Evolutionary conservation across 2,329 filamentous ascomycete species (phyloP), one percentile per base, ranked within the genome.

Genomic region (Colletotrichum limetticola): DNA sequence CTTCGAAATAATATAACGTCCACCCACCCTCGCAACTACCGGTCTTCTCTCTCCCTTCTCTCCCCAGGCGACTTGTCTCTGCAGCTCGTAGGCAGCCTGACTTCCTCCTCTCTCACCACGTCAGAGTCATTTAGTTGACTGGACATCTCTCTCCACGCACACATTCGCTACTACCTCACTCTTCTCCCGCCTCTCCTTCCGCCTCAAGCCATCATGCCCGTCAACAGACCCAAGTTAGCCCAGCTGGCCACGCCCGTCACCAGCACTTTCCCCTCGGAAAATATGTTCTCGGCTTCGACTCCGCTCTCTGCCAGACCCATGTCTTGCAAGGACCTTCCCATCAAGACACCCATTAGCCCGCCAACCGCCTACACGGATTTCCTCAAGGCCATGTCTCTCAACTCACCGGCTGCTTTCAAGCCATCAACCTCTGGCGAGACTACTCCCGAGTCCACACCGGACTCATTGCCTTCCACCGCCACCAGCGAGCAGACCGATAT

Each of bases 311-410:
- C 82, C 71, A 79, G 82, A 71, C 83, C 80, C 37, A 83, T 82
- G 71, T 77, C 79, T 55, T 82, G 80, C 75, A 83, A 83, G 75
- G 77, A 75, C 9, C 77, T 83, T 4, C 87, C 89, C 77, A 90
- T 95, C 86, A 96, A 95, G 84, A 98, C 95, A 5, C 95, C 95
- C 61, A 97, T 98, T 82, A 97, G 94, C 64, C 96, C 96, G 65
- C 96, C 96, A 3, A 87, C 90, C 26, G 95, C 96, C 71, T 98
- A 98, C 81, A 93, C 94, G 76, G 95, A 98, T 79, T 98, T 98
- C 80, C 91, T 98, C 75, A 96, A 95, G 84, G 91, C 92, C 73
- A 91, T 97, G 84, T 92, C 92, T 22, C 87, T 95, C 71, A 90
- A 91, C 79, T 95, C 92, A 75, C 93, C 94, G 9, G 84, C 90